A percentile compares a stretch with the other conserved stretches of the same genome.
These are phyloP conservation scores for Lodderomyces theae DNA, from an alignment of 1,139 yeast genomes.

Conservation along the genomic window DNA sequence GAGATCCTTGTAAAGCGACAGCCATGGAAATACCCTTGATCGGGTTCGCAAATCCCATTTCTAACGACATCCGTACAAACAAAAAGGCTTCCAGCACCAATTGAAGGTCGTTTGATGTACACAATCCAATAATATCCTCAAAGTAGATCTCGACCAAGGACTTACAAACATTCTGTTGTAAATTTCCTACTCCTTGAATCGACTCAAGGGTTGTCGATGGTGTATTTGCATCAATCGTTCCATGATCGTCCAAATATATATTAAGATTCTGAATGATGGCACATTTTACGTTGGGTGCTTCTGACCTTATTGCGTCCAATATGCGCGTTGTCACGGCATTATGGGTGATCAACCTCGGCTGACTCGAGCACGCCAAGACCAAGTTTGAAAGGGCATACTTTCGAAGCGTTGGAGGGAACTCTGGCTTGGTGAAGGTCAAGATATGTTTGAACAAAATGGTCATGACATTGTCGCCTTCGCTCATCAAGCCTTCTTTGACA, in stretches of 20 bases:
- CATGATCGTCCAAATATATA: slow-evolving; percentile 52
- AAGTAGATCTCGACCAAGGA: slow-evolving; percentile 67
- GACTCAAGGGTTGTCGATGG: not conserved
- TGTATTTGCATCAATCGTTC: slow-evolving; percentile 50
- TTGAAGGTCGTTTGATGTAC: slow-evolving; percentile 43
- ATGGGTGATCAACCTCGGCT: slow-evolving; percentile 46
- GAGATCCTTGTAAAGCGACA: slow-evolving; percentile 65
- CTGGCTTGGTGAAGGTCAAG: slow-evolving; percentile 47
- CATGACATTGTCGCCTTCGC: slow-evolving; percentile 52
- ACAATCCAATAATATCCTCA: slow-evolving; percentile 43
- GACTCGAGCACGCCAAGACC: slow-evolving; percentile 54
- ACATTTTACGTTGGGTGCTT: slow-evolving; percentile 28
- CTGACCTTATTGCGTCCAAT: slow-evolving; percentile 9
- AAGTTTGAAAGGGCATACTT: slow-evolving; percentile 56
- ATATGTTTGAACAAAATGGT: slow-evolving; percentile 57
- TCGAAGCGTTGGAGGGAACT: slow-evolving; percentile 17
- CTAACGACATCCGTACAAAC: slow-evolving; percentile 53
- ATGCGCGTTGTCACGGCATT: not conserved
- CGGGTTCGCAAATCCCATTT: slow-evolving; percentile 74
- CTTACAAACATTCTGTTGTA: slow-evolving; percentile 47
- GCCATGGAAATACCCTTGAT: slow-evolving; percentile 64
- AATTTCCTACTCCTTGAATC: not conserved
- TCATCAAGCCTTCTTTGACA: slow-evolving; percentile 34
- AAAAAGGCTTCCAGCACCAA: slow-evolving; percentile 50
- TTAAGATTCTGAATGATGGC: slow-evolving; percentile 52